Conservation (phyloP, 352 stramenopile species). For the Discostella stelligera region DNA sequence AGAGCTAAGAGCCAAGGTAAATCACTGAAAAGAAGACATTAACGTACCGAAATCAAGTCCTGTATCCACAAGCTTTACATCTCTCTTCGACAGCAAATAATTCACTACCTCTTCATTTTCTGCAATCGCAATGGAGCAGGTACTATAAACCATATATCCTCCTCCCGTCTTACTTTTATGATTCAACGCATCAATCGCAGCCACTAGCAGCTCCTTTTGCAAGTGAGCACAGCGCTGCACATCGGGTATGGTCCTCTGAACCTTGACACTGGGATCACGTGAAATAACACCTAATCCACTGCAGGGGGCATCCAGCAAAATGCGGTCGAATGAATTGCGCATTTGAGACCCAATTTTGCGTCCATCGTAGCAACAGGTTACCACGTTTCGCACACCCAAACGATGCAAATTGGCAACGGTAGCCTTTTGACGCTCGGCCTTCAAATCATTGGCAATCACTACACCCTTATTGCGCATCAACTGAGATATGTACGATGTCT, state of each 20-base stretch:
- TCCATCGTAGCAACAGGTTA: slow-evolving; percentile 95
- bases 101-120: slow-evolving; percentile 97
- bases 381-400: slow-evolving; percentile 96
- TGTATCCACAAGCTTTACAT: slow-evolving; percentile 97
- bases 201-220: slow-evolving; percentile 98
- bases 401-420: slow-evolving; percentile 98
- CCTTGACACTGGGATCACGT: slow-evolving; percentile 97
- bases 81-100: slow-evolving; percentile 96
- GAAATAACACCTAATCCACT: slow-evolving; percentile 97
- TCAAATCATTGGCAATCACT: slow-evolving; percentile 98
- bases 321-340: slow-evolving; percentile 90
- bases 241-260: slow-evolving; percentile 90
- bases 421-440: slow-evolving; percentile 93
- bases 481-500: slow-evolving; percentile 99
- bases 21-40: background rate
- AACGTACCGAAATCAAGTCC: slow-evolving; percentile 94
- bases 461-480: slow-evolving; percentile 99
- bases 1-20: no score
- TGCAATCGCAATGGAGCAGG: slow-evolving; percentile 88
- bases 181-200: slow-evolving; percentile 97
- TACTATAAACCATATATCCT: slow-evolving; percentile 98
- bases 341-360: slow-evolving; percentile 90
- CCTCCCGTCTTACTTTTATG: slow-evolving; percentile 89
- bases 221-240: slow-evolving; percentile 91
- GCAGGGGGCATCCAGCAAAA: slow-evolving; percentile 98